Base-by-base conservation (phyloP, 23 red algal species). In the Cyanidiococcus yangmingshanensis region DNA sequence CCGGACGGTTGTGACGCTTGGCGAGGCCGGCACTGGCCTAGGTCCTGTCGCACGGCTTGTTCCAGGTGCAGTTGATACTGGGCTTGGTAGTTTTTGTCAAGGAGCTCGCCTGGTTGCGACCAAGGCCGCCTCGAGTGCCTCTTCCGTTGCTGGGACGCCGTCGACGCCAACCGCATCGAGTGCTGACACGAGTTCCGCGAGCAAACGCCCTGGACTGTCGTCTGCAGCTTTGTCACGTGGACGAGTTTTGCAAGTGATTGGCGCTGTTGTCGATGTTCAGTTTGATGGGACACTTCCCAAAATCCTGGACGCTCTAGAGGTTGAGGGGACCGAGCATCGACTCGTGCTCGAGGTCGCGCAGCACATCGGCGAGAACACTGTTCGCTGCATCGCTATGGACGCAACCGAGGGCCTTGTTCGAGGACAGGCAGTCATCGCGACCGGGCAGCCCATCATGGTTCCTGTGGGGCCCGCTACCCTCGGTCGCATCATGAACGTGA, bases 401-500 rank as follows among this genome's bases (percentile, higher is more conserved):
- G 89, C 94, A 41, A 98, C 94, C 2, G 94, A 98, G 79, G 94
- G 94, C 37, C 88, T 98, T 12, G 94, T 98, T 31, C 86, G 94
- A 45, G 94, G 94, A 58, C 94, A 98, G 77, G 79, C 24, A 41
- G 94, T 98, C 58, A 67, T 90, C 33, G 88, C 90, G 57, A 92
- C 94, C 15, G 87, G 94, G 18, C 58, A 67, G 31, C 94, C 94
- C 39, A 98, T 98, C 38, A 90, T 82, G 79, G 88, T 98, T 31
- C 94, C 94, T 33, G 94, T 98, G 26, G 94, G 94, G 32, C 89
- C 84, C 38, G 84, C 89, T 74, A 98, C 94, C 21, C 86, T 98
- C 38, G 94, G 94, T 68, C 82, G 94, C 79, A 98, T 98, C 82
- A 89, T 98, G 75, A 98, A 98, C 54, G 94, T 98, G 31, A 98